These are phyloP conservation scores for Candida sphagnicola DNA, from an alignment of 805 yeast genomes.

Conservation along the genomic window DNA sequence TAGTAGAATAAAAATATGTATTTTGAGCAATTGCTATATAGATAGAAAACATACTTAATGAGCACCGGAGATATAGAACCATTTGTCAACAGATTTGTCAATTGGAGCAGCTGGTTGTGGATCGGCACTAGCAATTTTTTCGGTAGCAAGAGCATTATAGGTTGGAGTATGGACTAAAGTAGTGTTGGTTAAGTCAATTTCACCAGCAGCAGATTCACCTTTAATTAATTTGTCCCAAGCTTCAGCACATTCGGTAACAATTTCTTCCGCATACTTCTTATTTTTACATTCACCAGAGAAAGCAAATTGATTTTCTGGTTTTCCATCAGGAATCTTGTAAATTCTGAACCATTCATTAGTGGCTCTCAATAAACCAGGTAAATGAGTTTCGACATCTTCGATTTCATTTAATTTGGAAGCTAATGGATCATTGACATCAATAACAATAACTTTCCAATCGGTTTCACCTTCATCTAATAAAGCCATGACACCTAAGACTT, in stretches of 20 bases:
- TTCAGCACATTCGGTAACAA: conserved; percentile 59
- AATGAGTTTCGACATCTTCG: conserved; percentile 59
- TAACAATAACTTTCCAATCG: conserved; percentile 87
- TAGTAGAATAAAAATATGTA: too few relatives aligned
- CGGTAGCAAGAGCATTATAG: conserved; percentile 40
- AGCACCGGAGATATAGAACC: conserved; percentile 96
- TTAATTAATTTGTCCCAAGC: conserved; percentile 63
- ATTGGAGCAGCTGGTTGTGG: conserved; percentile 86
- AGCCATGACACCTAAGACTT: conserved; percentile 73
- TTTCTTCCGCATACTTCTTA: conserved; percentile 53
- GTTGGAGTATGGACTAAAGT: conserved; percentile 58
- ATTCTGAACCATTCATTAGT: conserved; percentile 78
- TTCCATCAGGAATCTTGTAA: conserved; percentile 81
- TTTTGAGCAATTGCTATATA: too few relatives aligned
- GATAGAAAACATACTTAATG: conserved; percentile 22
- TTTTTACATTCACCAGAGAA: conserved; percentile 65
- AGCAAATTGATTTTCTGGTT: conserved; percentile 71
- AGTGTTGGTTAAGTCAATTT: conserved; percentile 72
- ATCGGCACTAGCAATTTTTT: conserved; percentile 65
- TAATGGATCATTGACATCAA: conserved; percentile 63
- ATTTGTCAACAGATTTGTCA: conserved; percentile 94
- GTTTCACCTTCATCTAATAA: conserved; percentile 91
- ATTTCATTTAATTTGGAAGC: conserved; percentile 58
- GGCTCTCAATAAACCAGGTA: conserved; percentile 69
- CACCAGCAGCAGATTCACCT: conserved; percentile 42